Evolutionary conservation across 2,329 filamentous ascomycete genomes (phyloP).

Genomic region (Colletotrichum sp.): DNA sequence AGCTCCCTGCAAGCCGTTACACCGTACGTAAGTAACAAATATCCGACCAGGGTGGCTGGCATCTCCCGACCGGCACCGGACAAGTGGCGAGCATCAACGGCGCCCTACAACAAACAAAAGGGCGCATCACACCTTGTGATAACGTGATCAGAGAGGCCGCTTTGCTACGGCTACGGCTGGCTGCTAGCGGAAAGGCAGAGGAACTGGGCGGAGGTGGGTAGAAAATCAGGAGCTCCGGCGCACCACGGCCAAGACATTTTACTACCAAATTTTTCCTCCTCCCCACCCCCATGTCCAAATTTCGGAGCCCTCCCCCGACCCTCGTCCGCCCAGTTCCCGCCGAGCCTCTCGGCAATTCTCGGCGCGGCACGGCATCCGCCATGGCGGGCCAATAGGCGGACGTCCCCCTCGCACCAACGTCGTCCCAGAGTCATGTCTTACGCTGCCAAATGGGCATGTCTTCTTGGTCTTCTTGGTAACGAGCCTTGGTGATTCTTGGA

Average conservation of each 20-base stretch:
- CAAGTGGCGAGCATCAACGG: neutral
- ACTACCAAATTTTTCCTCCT: neutral
- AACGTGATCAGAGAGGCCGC: neutral
- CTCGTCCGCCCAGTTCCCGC: constrained; percentile 5
- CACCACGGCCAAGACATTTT: constrained; percentile 9
- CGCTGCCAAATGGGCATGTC: neutral
- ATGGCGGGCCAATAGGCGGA: constrained; percentile 10
- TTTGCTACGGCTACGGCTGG: neutral
- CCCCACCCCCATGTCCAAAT: neutral
- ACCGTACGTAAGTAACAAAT: constrained; percentile 5
- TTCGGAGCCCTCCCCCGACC: constrained; percentile 10
- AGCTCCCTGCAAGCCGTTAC: neutral
- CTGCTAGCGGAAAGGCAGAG: neutral
- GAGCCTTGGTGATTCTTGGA: constrained; percentile 8
- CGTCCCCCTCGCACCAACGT: neutral
- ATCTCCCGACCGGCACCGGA: neutral
- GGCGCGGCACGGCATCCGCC: constrained; percentile 19
- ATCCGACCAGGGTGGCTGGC: neutral
- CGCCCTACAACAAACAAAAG: neutral
- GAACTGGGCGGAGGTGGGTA: neutral
- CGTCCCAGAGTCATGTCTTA: constrained; percentile 12
- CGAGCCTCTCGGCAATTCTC: constrained; percentile 21
- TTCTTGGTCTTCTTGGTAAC: neutral
- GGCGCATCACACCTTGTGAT: neutral
- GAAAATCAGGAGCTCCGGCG: neutral